Evolutionary conservation across 257 asterid species (phyloP).

Genomic region (Thymus quinquecostatus): DNA sequence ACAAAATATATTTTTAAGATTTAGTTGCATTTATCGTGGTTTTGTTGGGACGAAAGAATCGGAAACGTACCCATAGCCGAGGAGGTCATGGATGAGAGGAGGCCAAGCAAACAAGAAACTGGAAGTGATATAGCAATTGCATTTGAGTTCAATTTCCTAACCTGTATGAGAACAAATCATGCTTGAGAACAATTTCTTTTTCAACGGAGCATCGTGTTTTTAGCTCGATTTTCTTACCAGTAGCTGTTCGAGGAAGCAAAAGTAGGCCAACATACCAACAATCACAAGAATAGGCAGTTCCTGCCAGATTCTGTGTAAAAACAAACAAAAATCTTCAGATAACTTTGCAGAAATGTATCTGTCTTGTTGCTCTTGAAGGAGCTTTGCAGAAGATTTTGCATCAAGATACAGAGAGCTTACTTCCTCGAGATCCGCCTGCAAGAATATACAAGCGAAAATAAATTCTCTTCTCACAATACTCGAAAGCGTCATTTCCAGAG

Average conservation of each 20-base stretch:
- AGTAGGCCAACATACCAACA: slow-evolving; percentile 87
- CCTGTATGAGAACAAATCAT: slow-evolving; percentile 43
- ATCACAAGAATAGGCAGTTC: slow-evolving; percentile 84
- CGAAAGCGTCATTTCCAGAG: background rate
- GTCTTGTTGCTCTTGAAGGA: slow-evolving; percentile 95
- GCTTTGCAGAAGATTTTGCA: slow-evolving; percentile 85
- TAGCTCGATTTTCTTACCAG: slow-evolving; percentile 48
- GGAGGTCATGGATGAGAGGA: slow-evolving; percentile 79
- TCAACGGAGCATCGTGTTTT: too few relatives aligned
- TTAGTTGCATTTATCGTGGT: background rate
- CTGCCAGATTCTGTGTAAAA: slow-evolving; percentile 76
- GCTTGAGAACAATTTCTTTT: too few relatives aligned
- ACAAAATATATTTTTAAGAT: background rate
- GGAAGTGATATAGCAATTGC: slow-evolving; percentile 90
- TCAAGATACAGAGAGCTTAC: slow-evolving; percentile 77
- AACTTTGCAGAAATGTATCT: slow-evolving; percentile 68
- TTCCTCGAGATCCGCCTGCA: slow-evolving; percentile 93
- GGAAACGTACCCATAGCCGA: slow-evolving; percentile 74
- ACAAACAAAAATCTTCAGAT: slow-evolving; percentile 2
- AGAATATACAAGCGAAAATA: background rate
- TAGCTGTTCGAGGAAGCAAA: slow-evolving; percentile 90
- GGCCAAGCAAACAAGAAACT: slow-evolving; percentile 84
- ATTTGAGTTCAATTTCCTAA: slow-evolving; percentile 61
- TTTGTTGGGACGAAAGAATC: background rate
- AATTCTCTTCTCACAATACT: background rate